These are phyloP conservation scores for Tritrichomonas foetus DNA, from an alignment of 208 protist species.

Conservation along the genomic window DNA sequence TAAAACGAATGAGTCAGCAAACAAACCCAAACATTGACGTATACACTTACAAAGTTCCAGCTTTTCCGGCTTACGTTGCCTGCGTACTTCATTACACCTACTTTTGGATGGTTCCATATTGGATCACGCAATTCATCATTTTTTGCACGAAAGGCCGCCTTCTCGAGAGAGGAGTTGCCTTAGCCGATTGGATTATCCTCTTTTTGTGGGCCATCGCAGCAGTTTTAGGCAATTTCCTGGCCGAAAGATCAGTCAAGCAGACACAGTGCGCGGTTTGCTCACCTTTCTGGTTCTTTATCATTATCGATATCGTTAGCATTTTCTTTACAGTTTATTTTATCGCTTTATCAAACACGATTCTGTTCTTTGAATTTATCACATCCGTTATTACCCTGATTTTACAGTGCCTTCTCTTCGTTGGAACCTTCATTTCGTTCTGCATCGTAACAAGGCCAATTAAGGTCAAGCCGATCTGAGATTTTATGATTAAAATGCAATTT, in stretches of 20 bases:
- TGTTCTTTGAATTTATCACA: background rate
- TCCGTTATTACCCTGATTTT: background rate
- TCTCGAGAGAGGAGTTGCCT: background rate
- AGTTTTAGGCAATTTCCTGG: background rate
- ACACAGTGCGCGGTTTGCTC: background rate
- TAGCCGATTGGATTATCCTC: background rate
- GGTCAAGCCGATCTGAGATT: too few relatives aligned
- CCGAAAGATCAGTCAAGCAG: background rate
- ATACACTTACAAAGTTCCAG: background rate
- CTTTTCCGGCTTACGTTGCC: background rate
- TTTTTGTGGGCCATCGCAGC: background rate
- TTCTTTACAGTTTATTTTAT: background rate
- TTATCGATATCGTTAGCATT: background rate
- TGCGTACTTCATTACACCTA: background rate
- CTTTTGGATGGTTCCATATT: background rate
- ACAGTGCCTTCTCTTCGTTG: background rate
- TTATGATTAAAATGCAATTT: too few relatives aligned
- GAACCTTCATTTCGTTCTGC: background rate
- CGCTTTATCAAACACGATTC: background rate
- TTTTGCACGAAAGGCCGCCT: background rate
- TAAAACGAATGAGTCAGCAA: too few relatives aligned
- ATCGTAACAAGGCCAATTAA: background rate
- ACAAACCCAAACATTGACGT: too few relatives aligned
- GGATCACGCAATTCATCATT: background rate
- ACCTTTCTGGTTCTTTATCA: background rate